A percentile compares a stretch with the other conserved stretches of the same genome.
Evolutionary conservation across 2,329 filamentous ascomycete species (phyloP).

Genomic region (Stachybotrys elegans): DNA sequence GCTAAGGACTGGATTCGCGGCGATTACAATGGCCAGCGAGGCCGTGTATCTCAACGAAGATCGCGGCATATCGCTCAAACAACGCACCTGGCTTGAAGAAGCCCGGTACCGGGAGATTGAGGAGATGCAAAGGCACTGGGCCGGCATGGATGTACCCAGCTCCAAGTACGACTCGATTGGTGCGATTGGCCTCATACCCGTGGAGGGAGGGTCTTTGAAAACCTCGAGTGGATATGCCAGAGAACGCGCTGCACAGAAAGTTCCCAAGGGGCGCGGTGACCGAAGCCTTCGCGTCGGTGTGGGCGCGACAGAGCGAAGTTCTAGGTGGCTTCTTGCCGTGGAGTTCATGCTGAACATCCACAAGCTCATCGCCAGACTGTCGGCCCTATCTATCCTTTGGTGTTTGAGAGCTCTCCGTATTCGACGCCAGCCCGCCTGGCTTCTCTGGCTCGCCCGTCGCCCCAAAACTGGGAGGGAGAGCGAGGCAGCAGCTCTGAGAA

Average conservation of each 20-base stretch:
- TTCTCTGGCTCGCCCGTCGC: slow-evolving; percentile 49
- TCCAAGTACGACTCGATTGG: slow-evolving; percentile 48
- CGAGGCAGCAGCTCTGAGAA: not conserved
- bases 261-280: slow-evolving; percentile 41
- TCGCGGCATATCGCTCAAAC: slow-evolving; percentile 64
- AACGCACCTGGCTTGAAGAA: slow-evolving; percentile 87
- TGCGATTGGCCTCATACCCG: slow-evolving; percentile 49
- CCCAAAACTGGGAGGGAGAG: slow-evolving; percentile 21
- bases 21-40: slow-evolving; percentile 89
- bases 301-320: slow-evolving; percentile 72
- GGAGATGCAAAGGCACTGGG: slow-evolving; percentile 46
- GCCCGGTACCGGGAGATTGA: slow-evolving; percentile 77
- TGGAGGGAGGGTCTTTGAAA: slow-evolving; percentile 39
- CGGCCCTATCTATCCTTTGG: slow-evolving; percentile 41
- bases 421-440: slow-evolving; percentile 38
- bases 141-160: slow-evolving; percentile 39
- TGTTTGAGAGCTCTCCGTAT: slow-evolving; percentile 46
- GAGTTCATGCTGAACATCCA: slow-evolving; percentile 75
- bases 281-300: slow-evolving; percentile 58
- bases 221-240: slow-evolving; percentile 59
- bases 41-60: slow-evolving; percentile 95
- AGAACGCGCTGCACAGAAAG: slow-evolving; percentile 62
- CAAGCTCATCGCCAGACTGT: slow-evolving; percentile 26
- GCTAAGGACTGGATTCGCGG: slow-evolving; percentile 78
- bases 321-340: slow-evolving; percentile 69